These are phyloP conservation scores for Phaeosphaeria sp. DNA, from an alignment of 2,329 filamentous ascomycete species.

Conservation along the genomic window DNA sequence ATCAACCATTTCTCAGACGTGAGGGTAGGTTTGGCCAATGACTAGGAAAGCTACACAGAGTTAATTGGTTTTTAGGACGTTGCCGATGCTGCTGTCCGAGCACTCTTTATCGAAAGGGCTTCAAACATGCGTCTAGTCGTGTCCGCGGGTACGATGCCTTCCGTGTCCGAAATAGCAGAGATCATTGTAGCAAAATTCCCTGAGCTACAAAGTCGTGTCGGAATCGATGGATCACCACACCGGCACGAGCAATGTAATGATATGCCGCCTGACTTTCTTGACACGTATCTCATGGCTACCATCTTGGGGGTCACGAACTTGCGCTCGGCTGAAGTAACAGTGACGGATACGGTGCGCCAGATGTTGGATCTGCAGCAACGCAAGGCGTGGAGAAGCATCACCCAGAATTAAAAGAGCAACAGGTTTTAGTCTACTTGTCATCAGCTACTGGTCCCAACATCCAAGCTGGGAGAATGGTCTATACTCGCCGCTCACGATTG, in stretches of 20 bases:
- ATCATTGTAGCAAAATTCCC: conserved; percentile 31
- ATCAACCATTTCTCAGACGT: conserved; percentile 36
- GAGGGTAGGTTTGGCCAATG: conserved; percentile 28
- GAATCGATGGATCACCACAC: conserved; percentile 18
- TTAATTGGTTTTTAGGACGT: conserved; percentile 33
- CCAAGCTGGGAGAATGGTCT: background rate
- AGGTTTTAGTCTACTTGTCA: background rate
- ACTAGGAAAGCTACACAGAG: background rate
- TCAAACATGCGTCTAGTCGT: conserved; percentile 33
- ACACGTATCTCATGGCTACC: conserved; percentile 26
- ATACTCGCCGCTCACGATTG: background rate
- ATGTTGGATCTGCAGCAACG: conserved; percentile 33
- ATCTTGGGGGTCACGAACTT: conserved; percentile 31
- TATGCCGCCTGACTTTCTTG: conserved; percentile 20
- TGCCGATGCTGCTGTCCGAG: conserved; percentile 31
- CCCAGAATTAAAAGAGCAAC: conserved; percentile 18
- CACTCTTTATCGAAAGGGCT: conserved; percentile 28
- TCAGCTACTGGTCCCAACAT: background rate
- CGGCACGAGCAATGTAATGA: conserved; percentile 9
- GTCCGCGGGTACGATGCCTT: conserved; percentile 32
- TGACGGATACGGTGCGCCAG: conserved; percentile 29
- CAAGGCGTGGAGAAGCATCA: conserved; percentile 31
- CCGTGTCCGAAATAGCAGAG: conserved; percentile 25
- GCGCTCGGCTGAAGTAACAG: conserved; percentile 29
- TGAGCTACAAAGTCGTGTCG: conserved; percentile 26